These are phyloP conservation scores for Xylariales sp. DNA, from an alignment of 2,329 filamentous ascomycete species.

Conservation along the genomic window DNA sequence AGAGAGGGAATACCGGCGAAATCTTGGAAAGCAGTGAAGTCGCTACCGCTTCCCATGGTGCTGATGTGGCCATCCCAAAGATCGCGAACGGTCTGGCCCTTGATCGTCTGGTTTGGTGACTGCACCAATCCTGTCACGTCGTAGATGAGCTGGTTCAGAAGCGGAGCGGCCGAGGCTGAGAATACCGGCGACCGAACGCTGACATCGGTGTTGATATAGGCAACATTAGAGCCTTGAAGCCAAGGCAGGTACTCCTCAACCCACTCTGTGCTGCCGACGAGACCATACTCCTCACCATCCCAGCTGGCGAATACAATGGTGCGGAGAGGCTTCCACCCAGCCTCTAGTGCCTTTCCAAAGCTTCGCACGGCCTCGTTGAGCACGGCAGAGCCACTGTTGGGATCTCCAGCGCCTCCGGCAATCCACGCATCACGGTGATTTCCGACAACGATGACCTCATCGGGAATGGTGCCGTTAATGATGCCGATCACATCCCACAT, in stretches of 20 bases:
- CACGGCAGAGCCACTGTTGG: conserved; percentile 76
- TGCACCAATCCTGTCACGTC: conserved; percentile 60
- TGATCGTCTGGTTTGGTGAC: conserved; percentile 69
- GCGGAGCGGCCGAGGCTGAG: conserved; percentile 61
- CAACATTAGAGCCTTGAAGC: conserved; percentile 68
- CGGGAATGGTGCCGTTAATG: conserved; percentile 79
- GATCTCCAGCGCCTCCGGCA: conserved; percentile 75
- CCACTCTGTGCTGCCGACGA: conserved; percentile 88
- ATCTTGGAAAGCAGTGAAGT: conserved; percentile 73
- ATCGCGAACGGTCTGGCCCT: conserved; percentile 67
- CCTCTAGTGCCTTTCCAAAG: conserved; percentile 64
- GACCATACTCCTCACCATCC: conserved; percentile 81
- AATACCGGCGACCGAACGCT: conserved; percentile 65
- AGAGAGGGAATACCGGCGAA: conserved; percentile 63
- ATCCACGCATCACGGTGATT: conserved; percentile 92
- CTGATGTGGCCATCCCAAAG: conserved; percentile 58
- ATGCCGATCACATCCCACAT: conserved; percentile 91
- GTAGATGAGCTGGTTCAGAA: conserved; percentile 69
- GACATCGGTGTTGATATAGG: conserved; percentile 84
- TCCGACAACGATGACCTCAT: conserved; percentile 87
- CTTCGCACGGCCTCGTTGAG: conserved; percentile 73
- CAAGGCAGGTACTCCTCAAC: conserved; percentile 85
- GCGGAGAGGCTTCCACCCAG: conserved; percentile 78
- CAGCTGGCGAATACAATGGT: conserved; percentile 87
- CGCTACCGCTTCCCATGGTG: conserved; percentile 69